Base-by-base conservation (phyloP, 202 grass and related monocot genomes). In the Panicum hallii region DNA sequence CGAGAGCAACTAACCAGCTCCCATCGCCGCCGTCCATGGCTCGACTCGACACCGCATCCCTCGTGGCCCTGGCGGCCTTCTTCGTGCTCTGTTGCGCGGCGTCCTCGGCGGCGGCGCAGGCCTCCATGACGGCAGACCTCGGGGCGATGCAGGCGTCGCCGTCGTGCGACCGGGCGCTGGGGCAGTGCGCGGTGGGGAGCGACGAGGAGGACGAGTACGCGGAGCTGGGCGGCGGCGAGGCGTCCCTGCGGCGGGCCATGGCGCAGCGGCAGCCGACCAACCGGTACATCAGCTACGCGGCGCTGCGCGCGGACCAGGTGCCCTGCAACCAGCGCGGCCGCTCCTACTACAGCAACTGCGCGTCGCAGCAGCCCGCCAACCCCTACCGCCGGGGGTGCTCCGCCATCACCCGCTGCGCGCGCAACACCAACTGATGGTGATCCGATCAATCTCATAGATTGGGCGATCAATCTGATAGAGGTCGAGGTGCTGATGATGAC, bases 341-440 rank as follows among this genome's bases (percentile, higher is more conserved):
- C 46, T 97, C 94, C 11, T 97, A 97, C 88, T 97, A 97, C 91
- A 87, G 40, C 67, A 97, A 97, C 85, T 97, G 91, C 88, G 84
- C 23, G 12, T 60, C 77, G 6, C 82, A 80, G 63, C 6, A 74
- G 40, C 68, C 67, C 11, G 85, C 83, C 70, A 94, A 97, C 77
- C 94, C 94, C 17, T 97, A 97, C 80, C 79, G 61, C 34, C 90
- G 94, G 7, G 94, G 90, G 1, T 97, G 94, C 91, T 92, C 87
- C 68, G 67, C 79, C 88, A 97, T 97, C 90, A 97, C 94, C 16
- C 88, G 81, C 23, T 97, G 94, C 79, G 80, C 85, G 5, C 88
- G 91, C 70, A 92, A 61, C 85, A 89, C 88, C 70, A 49, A 85
- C 73, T 94, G 72, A 91, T 40, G 45, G 17, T 44, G 2, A 9